phyloP scores from a whole-genome alignment of 345 rosid genomes.

The Noccaea bulbosa region DNA sequence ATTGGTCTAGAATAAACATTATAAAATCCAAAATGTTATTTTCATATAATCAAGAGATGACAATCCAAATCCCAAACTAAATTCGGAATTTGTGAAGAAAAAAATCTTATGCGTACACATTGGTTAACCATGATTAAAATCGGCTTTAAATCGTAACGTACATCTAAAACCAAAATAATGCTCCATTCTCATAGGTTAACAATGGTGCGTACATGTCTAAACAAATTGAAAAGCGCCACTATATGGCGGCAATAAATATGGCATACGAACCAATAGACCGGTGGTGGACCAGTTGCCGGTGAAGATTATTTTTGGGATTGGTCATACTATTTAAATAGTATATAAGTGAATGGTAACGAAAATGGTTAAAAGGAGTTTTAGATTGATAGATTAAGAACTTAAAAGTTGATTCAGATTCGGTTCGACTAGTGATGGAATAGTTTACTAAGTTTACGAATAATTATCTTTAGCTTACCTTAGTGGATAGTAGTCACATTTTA shows the following conservation, averaged over 20 bases:
- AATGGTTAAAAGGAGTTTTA: neutral
- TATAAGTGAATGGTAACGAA: neutral
- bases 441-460: conserved; percentile 29
- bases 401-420: neutral
- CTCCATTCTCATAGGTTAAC: neutral
- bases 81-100: no score
- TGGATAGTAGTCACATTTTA: conserved; percentile 27
- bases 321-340: neutral
- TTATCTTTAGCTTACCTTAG: conserved; percentile 32
- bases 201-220: no score
- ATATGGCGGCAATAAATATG: neutral
- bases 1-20: neutral
- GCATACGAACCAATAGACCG: neutral
- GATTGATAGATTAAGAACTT: conserved; percentile 1
- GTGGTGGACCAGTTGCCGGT: neutral
- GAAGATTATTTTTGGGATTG: neutral
- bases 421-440: conserved; percentile 5
- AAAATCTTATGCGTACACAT: no score
- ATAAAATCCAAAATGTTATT: no score
- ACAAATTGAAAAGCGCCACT: neutral
- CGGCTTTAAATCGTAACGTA: no score
- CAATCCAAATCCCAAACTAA: no score
- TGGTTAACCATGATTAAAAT: no score
- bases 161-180: neutral
- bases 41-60: no score